phyloP scores from a whole-genome alignment of 495 filamentous ascomycete species.

The Penicillium nucicola region DNA sequence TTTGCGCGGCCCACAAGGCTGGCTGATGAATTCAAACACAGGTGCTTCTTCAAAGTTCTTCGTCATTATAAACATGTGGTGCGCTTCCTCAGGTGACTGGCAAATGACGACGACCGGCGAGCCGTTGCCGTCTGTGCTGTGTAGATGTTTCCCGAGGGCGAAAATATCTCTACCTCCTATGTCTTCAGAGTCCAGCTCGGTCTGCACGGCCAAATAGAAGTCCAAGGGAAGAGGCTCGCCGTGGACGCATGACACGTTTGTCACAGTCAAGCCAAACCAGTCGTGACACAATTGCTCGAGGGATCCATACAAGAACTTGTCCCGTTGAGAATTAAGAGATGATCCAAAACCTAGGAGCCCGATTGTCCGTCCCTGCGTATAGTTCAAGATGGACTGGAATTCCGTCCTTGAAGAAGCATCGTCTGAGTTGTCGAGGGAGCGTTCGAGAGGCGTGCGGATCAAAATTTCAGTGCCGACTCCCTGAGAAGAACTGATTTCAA shows the following conservation, averaged over 20 bases:
- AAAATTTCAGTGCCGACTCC: constrained; percentile 52
- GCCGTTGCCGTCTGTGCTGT: background rate
- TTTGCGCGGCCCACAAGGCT: constrained; percentile 32
- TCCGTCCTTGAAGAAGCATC: background rate
- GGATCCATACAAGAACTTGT: constrained; percentile 13
- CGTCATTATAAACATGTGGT: constrained; percentile 21
- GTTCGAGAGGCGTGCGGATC: constrained; percentile 37
- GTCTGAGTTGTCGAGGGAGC: background rate
- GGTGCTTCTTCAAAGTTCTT: constrained; percentile 7
- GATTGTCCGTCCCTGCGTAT: constrained; percentile 13
- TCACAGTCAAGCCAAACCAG: constrained; percentile 20
- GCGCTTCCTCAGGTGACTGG: constrained; percentile 26
- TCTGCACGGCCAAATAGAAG: constrained; percentile 25
- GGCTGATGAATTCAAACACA: constrained; percentile 29
- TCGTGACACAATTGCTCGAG: constrained; percentile 20
- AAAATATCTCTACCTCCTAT: constrained; percentile 8
- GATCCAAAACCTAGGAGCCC: constrained; percentile 23
- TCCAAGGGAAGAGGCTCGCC: constrained; percentile 8
- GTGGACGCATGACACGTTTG: constrained; percentile 4
- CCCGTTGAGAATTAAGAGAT: constrained; percentile 10
- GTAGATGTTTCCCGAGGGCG: background rate
- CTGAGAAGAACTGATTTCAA: constrained; percentile 24
- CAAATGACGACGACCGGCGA: constrained; percentile 28
- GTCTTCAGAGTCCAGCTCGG: constrained; percentile 19
- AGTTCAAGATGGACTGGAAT: constrained; percentile 1